These are phyloP conservation scores for Globisporangium ultimum DNA, from an alignment of 352 stramenopile species.

Conservation along the genomic window DNA sequence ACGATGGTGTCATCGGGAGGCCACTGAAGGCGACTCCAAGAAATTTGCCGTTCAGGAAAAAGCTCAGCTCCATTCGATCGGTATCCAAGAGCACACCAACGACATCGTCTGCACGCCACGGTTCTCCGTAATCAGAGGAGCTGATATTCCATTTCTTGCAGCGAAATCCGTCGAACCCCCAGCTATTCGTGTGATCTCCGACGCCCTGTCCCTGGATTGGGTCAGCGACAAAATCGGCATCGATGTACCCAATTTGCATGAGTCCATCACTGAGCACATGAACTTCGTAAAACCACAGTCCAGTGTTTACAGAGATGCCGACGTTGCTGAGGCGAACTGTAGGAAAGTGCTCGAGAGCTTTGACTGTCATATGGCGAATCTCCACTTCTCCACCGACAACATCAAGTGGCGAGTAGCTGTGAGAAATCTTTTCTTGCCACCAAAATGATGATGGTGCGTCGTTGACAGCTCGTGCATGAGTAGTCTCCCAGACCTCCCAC, in stretches of 20 bases:
- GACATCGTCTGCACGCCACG: constrained; percentile 79
- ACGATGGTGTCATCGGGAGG: constrained; percentile 35
- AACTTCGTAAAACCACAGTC: constrained; percentile 91
- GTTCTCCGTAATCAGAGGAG: constrained; percentile 78
- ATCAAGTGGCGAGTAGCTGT: constrained; percentile 27
- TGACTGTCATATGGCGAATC: constrained; percentile 47
- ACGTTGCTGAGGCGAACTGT: constrained; percentile 56
- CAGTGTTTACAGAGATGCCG: constrained; percentile 45
- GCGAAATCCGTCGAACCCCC: constrained; percentile 89
- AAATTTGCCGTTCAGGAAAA: constrained; percentile 89
- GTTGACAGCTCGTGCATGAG: neutral
- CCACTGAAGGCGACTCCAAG: constrained; percentile 81
- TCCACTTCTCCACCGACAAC: constrained; percentile 70
- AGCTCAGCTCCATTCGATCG: constrained; percentile 83
- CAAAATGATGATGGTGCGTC: constrained; percentile 8
- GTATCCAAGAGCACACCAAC: constrained; percentile 87
- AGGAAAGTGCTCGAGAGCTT: constrained; percentile 75
- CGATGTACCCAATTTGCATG: constrained; percentile 93
- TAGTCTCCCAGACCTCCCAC: constrained; percentile 15
- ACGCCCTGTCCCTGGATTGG: constrained; percentile 87
- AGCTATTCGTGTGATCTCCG: constrained; percentile 88
- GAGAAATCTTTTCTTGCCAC: constrained; percentile 18
- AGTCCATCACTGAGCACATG: constrained; percentile 85
- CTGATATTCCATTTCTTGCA: constrained; percentile 88
- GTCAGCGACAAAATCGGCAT: constrained; percentile 80